Evolutionary conservation across 768 basidiomycete species (phyloP).

Genomic region (Auriculariales sp.): DNA sequence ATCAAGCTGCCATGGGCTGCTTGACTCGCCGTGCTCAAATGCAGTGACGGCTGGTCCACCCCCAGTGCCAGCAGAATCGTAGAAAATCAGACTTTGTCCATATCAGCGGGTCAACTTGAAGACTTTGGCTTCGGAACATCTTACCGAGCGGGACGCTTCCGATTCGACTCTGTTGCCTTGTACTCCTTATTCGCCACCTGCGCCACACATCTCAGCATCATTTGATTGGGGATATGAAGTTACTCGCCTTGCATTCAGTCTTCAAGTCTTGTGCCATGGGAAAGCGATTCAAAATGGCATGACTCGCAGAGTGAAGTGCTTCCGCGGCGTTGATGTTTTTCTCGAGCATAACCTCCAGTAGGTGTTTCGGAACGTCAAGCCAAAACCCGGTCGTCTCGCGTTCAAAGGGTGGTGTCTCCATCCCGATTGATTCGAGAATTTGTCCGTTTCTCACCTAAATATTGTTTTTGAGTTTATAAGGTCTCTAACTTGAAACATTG

Average conservation of each 20-base stretch:
- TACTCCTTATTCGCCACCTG: slow-evolving; percentile 64
- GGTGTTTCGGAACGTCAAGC: slow-evolving; percentile 52
- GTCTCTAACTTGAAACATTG: slow-evolving; percentile 17
- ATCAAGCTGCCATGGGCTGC: not conserved
- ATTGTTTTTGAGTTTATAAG: not conserved
- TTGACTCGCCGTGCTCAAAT: slow-evolving; percentile 57
- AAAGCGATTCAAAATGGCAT: slow-evolving; percentile 71
- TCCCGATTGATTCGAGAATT: slow-evolving; percentile 64
- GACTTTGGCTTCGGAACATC: slow-evolving; percentile 1
- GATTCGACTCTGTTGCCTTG: slow-evolving; percentile 29
- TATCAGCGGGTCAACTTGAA: not conserved
- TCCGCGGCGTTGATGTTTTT: slow-evolving; percentile 56
- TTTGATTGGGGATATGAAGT: no score
- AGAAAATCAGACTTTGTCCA: slow-evolving; percentile 55
- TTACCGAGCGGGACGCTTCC: slow-evolving; percentile 60
- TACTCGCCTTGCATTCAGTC: slow-evolving; percentile 85
- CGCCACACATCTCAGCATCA: no score
- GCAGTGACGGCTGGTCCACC: slow-evolving; percentile 64
- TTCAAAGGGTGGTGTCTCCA: slow-evolving; percentile 67
- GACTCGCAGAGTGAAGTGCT: slow-evolving; percentile 74
- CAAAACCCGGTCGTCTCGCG: slow-evolving; percentile 62
- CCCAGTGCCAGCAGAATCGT: slow-evolving; percentile 54
- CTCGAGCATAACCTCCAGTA: slow-evolving; percentile 35
- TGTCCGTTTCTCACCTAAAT: slow-evolving; percentile 8
- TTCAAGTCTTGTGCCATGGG: slow-evolving; percentile 49